Base-by-base conservation (phyloP, 2,329 filamentous ascomycete genomes). In the Botrytis hyacinthi region DNA sequence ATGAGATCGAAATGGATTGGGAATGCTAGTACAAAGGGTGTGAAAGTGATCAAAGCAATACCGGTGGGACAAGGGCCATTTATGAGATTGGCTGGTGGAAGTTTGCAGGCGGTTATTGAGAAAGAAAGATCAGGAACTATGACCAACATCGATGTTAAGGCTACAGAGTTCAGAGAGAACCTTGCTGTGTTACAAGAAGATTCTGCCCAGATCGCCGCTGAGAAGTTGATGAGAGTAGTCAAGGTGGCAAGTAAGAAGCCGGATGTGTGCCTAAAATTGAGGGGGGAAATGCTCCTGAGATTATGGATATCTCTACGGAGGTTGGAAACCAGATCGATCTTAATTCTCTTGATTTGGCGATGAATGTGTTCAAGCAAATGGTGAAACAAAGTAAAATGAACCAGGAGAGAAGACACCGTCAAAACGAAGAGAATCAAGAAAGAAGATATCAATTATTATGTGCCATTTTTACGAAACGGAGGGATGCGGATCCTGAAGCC, bases 161-260 rank as follows among this genome's bases (percentile, higher is more conserved):
- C 12, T 5, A 6, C 3, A 37, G 32, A 35, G 9, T 22, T 35
- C 1, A 20, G 8, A 20, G 4, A 26, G 9, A 6, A 35, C 6
- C 4, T 60, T 9, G 9, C 8, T 60, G 40, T 14, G 40, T 8
- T 22, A 59, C 7, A 37, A 4, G 32, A 60, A 35, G 3, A 60
- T 4, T 4, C 0, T 35, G 9, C 4, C 18, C 3, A 22, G 20
- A 8, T 18, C 0, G 1, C 9, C 9, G 7, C 6, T 12, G 2
- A 60, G 18, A 60, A 0, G 1, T 22, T 60, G 32, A 9, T 32
- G 3, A 35, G 3, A 60, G 5, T 3, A 32, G 5, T 32, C 32
- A 32, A 35, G 22, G 9, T 12, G 9, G 29, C 57, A 20, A 20
- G 57, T 9, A 60, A 60, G 9, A 32, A 60, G 16, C 9, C 29